Percentiles rank a stretch among this genome's conserved stretches.
phyloP scores from a whole-genome alignment of 2,329 filamentous ascomycete species.

The Fusarium irregulare region DNA sequence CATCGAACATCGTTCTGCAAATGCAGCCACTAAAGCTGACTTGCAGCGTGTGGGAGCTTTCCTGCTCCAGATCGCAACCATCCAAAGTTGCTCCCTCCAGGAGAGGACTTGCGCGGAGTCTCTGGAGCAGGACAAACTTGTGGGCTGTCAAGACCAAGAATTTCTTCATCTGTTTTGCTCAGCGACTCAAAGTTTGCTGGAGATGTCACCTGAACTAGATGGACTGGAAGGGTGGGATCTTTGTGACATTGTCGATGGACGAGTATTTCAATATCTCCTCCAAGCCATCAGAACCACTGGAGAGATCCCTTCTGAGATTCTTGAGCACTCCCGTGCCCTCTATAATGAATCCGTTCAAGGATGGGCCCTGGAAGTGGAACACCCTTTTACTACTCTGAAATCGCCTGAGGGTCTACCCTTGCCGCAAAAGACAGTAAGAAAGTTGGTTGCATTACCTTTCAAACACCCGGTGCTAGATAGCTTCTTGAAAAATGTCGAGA shows the following conservation, averaged over 20 bases:
- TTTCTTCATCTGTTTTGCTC: constrained; percentile 10
- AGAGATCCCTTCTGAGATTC: constrained; percentile 2
- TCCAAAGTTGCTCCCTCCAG: constrained; percentile 23
- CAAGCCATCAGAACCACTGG: constrained; percentile 10
- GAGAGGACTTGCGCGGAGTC: constrained; percentile 7
- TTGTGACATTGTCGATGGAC: constrained; percentile 9
- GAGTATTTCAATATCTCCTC: constrained; percentile 44
- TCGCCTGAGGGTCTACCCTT: background rate
- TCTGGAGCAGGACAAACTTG: background rate
- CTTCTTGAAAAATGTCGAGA: constrained; percentile 57
- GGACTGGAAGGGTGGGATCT: background rate
- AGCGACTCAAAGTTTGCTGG: background rate
- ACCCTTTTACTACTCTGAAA: background rate
- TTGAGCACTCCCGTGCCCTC: constrained; percentile 1
- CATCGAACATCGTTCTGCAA: constrained; percentile 1
- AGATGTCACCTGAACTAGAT: background rate
- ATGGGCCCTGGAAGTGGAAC: too few species aligned
- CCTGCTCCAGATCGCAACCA: constrained; percentile 21
- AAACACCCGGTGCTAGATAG: constrained; percentile 59
- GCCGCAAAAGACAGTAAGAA: background rate
- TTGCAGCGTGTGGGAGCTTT: constrained; percentile 23
- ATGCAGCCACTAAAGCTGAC: background rate
- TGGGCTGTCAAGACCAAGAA: constrained; percentile 12
- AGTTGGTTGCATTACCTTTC: constrained; percentile 57
- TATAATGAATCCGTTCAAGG: constrained; percentile 5